These are phyloP conservation scores for Magnaporthiopsis rhizophila DNA, from an alignment of 2,329 filamentous ascomycete species.

Conservation along the genomic window DNA sequence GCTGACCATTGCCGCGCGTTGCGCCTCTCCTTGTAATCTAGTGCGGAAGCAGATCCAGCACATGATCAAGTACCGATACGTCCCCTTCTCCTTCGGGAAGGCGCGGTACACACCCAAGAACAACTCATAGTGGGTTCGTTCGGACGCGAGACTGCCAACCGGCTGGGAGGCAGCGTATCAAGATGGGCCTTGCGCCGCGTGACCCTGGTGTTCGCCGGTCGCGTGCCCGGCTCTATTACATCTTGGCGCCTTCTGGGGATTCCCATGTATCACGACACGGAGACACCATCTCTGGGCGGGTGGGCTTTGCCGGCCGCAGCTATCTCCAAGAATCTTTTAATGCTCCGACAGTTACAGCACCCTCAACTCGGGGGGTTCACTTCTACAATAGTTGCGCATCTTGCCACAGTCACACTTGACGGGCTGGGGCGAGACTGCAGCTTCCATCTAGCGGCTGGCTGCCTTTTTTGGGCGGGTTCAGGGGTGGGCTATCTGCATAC, in stretches of 20 bases:
- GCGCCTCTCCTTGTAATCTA: slow-evolving; percentile 26
- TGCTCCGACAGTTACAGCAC: background rate
- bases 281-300: background rate
- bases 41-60: slow-evolving; percentile 99
- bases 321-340: background rate
- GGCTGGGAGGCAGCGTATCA: too few relatives aligned
- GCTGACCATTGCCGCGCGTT: background rate
- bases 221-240: background rate
- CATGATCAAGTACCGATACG: slow-evolving; percentile 99
- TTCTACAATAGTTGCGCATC: background rate
- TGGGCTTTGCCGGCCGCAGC: background rate
- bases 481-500: background rate
- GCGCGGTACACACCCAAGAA: slow-evolving; percentile 60
- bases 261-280: background rate
- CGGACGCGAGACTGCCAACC: background rate
- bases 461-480: background rate
- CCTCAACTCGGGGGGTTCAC: background rate
- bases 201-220: background rate
- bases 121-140: slow-evolving; percentile 26
- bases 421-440: background rate
- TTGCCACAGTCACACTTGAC: background rate
- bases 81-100: slow-evolving; percentile 90
- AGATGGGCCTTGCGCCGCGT: background rate
- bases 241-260: background rate
- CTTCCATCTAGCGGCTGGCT: background rate